Conservation (phyloP, 352 stramenopile species). For the Phytopythium litorale region DNA sequence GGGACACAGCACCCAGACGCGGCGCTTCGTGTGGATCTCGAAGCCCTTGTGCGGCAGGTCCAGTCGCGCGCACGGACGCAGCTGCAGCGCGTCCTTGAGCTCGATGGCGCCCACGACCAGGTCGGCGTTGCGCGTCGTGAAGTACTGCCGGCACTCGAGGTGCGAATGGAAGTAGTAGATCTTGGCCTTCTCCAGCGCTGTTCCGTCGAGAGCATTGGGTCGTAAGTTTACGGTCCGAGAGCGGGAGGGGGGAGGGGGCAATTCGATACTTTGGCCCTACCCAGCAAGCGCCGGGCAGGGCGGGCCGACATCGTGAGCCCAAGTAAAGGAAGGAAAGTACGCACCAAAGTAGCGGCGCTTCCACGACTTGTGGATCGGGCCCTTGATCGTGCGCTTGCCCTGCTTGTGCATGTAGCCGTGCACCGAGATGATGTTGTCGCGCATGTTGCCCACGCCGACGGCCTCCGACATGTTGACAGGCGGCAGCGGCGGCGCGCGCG, state of each 20-base stretch:
- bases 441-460: slow-evolving; percentile 42
- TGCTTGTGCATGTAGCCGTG: slow-evolving; percentile 90
- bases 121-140: slow-evolving; percentile 79
- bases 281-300: not conserved
- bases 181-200: slow-evolving; percentile 77
- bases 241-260: too few species aligned
- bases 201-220: not conserved
- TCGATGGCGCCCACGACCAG: slow-evolving; percentile 78
- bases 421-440: slow-evolving; percentile 86
- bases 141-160: slow-evolving; percentile 84
- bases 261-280: not conserved
- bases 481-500: slow-evolving; percentile 54
- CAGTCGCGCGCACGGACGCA: slow-evolving; percentile 69
- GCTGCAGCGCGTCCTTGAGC: slow-evolving; percentile 82
- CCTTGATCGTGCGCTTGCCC: slow-evolving; percentile 84
- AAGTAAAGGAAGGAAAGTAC: not conserved
- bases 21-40: slow-evolving; percentile 80
- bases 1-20: slow-evolving; percentile 83
- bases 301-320: not conserved
- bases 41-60: slow-evolving; percentile 83
- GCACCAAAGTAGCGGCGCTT: slow-evolving; percentile 81
- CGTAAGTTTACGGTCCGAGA: not conserved
- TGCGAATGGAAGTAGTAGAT: slow-evolving; percentile 90
- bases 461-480: slow-evolving; percentile 73
- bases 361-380: slow-evolving; percentile 85